Base-by-base conservation (phyloP, 2,329 filamentous ascomycete genomes). In the Taxawa tesnikishii region DNA sequence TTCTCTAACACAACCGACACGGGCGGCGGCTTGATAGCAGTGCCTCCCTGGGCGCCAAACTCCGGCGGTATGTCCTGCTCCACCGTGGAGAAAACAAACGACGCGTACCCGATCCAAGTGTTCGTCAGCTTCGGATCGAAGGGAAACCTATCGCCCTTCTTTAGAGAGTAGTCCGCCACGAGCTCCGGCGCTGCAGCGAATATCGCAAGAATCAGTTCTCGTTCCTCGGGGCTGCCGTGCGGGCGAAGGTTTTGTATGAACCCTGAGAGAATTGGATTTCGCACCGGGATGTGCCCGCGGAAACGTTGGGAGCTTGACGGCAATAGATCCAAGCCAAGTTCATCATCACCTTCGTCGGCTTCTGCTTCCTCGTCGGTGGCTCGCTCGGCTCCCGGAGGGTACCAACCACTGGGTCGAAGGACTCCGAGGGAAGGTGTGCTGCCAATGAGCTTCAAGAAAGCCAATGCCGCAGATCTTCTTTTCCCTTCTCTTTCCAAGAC, bases 101-200 rank as follows among this genome's bases (percentile, higher is more conserved):
- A 76, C 0, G 85, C 84, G 51, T 92, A 94, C 26, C 88, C 87
- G 43, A 96, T 82, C 90, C 90, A 98, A 0, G 85, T 90, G 27
- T 85, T 78, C 3, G 85, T 90, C 4, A 92, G 67, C 50, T 94
- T 96, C 0, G 90, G 87, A 26, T 96, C 87, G 47, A 96, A 90
- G 33, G 49, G 51, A 15, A 78, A 73, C 38, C 72, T 76, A 49
- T 84, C 87, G 10, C 27, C 31, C 13, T 31, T 32, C 50, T 73
- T 77, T 26, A 75, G 66, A 49, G 94, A 96, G 53, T 92, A 98
- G 47, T 85, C 77, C 26, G 84, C 80, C 2, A 93, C 73, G 3
- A 96, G 67, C 55, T 96, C 90, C 1, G 92, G 88, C 0, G 80
- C 83, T 6, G 73, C 73, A 39, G 67, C 68, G 50, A 98, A 93